These are phyloP conservation scores for Neoarthrinium moseri DNA, from an alignment of 2,329 filamentous ascomycete genomes.

Conservation along the genomic window DNA sequence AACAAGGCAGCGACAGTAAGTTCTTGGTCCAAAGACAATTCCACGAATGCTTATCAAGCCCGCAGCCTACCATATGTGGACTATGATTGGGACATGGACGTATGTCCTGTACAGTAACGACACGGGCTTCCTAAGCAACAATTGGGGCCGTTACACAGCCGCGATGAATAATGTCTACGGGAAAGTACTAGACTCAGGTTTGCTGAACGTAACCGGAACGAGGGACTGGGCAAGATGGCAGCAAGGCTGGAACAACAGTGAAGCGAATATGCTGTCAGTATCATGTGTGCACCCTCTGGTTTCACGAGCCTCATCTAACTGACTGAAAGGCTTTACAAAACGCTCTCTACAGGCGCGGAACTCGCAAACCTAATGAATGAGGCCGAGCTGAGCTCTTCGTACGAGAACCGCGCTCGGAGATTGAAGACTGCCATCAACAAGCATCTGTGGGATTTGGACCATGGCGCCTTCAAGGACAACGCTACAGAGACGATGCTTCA, in stretches of 20 bases:
- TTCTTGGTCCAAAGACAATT: not conserved
- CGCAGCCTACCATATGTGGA: conserved; percentile 24
- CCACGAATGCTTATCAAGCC: not conserved
- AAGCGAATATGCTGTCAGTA: conserved; percentile 46
- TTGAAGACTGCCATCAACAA: conserved; percentile 45
- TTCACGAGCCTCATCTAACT: not conserved
- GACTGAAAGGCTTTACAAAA: conserved; percentile 37
- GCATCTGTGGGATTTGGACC: conserved; percentile 45
- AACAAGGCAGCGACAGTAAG: conserved; percentile 8
- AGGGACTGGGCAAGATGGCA: conserved; percentile 51
- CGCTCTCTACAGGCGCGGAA: conserved; percentile 49
- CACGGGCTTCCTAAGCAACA: conserved; percentile 39
- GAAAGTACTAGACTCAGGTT: conserved; percentile 28
- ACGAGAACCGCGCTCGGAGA: conserved; percentile 35
- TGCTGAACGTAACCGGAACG: conserved; percentile 48
- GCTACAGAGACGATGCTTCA: conserved; percentile 44
- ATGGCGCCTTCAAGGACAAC: conserved; percentile 45
- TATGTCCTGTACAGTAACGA: conserved; percentile 57
- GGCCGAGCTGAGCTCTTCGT: conserved; percentile 35
- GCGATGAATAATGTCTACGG: conserved; percentile 37
- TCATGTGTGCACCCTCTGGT: not conserved
- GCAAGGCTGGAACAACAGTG: conserved; percentile 47
- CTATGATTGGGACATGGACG: conserved; percentile 56
- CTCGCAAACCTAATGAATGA: conserved; percentile 48
- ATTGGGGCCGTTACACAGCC: conserved; percentile 46